Percentiles rank a stretch among this genome's conserved stretches.
phyloP scores from a whole-genome alignment of 2,329 filamentous ascomycete genomes.

The Samsoniella hepiali region DNA sequence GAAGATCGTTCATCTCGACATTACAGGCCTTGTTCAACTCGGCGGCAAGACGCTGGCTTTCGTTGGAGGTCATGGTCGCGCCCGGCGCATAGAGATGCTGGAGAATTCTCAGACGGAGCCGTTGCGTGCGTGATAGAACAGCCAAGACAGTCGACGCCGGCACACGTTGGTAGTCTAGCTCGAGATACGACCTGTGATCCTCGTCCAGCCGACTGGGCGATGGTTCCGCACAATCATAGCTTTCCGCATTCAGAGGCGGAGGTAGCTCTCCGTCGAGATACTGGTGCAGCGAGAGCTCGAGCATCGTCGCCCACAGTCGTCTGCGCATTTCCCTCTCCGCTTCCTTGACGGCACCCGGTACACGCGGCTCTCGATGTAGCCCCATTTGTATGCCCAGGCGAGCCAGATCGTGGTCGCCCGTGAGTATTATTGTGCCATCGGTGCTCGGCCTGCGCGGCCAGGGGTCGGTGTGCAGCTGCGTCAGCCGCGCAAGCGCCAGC shows the following conservation, averaged over 20 bases:
- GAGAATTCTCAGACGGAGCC: slow-evolving; percentile 21
- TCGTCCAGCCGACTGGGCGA: neutral
- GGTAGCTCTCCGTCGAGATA: slow-evolving; percentile 44
- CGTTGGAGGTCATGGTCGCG: neutral
- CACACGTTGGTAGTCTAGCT: slow-evolving; percentile 16
- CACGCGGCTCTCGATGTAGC: slow-evolving; percentile 45
- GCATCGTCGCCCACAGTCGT: slow-evolving; percentile 46
- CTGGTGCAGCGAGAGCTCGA: slow-evolving; percentile 45
- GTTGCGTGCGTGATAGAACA: slow-evolving; percentile 20
- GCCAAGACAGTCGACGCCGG: slow-evolving; percentile 33
- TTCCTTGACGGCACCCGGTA: slow-evolving; percentile 37
- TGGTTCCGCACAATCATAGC: slow-evolving; percentile 39
- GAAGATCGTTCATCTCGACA: neutral
- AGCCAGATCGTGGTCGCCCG: slow-evolving; percentile 20
- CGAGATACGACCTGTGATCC: neutral
- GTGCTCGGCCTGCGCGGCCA: neutral
- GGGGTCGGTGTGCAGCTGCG: slow-evolving; percentile 17
- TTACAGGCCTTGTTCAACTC: neutral
- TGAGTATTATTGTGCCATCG: slow-evolving; percentile 9
- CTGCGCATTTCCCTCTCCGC: slow-evolving; percentile 42
- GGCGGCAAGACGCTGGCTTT: neutral
- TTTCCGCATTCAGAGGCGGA: slow-evolving; percentile 38
- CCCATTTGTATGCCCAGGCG: slow-evolving; percentile 50
- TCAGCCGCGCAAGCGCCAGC: slow-evolving; percentile 28
- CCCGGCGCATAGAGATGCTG: slow-evolving; percentile 20